Evolutionary conservation across 1,139 yeast genomes (phyloP), one percentile per base, ranked within the genome.

Genomic region (Diutina siamensis): DNA sequence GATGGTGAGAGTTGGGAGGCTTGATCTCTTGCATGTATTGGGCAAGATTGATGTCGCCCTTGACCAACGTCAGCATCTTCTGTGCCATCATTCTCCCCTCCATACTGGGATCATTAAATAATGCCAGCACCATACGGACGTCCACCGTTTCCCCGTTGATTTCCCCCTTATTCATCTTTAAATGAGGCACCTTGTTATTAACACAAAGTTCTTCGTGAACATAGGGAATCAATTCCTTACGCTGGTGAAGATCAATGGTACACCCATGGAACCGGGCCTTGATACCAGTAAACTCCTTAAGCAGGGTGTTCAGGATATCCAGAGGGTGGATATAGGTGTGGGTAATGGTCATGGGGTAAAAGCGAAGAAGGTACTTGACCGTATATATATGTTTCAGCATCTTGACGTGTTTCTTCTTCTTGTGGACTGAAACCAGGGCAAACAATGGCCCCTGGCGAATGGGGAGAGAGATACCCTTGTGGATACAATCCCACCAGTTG

Each of bases 401-500:
- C 55, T 84, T 85, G 17, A 70, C 67, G 40, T 68, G 67, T 0
- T 67, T 56, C 21, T 58, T 56, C 40, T 64, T 59, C 60, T n/a
- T 59, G 50, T 59, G 15, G 56, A 53, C 31, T 20, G 19, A n/a
- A 45, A 56, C 57, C 21, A 56, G 52, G 2, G 53, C 54, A 55
- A 85, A 92, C 20, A 92, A 60, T 13, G 65, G 64, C 0, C 97
- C 97, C 40, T 74, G 72, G 48, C 87, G 73, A 3, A 86, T 73
- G 0, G 97, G 96, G 34, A 86, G 65, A 4, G 94, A 80, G 28
- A 83, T 65, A 31, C 76, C 74, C 42, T 85, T 78, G 22, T 82
- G 78, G 55, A 92, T 78, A 46, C 82, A 71, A 45, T 71, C 64
- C 95, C 96, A 88, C 97, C 97, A 92, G 36, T 65, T 63, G 55